Percentiles rank a stretch among this genome's conserved stretches.
Evolutionary conservation across 257 asterid genomes (phyloP).

Genomic region (Lantana camara): DNA sequence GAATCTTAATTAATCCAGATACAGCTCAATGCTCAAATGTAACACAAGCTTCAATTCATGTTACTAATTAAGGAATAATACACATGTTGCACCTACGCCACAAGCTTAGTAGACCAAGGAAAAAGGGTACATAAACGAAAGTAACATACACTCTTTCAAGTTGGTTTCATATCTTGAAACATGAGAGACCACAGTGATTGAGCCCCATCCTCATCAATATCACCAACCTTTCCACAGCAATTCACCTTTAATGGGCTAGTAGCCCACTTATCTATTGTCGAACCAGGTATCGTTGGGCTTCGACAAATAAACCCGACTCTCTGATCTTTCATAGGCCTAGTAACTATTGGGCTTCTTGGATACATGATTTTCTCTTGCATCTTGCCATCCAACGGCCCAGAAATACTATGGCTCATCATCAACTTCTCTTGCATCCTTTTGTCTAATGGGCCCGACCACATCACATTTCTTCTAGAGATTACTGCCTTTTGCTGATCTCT

Average conservation of each 20-base stretch:
- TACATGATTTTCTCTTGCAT: no score
- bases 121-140: background rate
- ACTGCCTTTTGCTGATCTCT: constrained; percentile 19
- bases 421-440: constrained; percentile 38
- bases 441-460: constrained; percentile 66
- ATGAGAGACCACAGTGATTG: constrained; percentile 80
- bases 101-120: background rate
- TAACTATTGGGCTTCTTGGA: constrained; percentile 45
- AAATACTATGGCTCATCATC: constrained; percentile 29
- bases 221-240: constrained; percentile 40
- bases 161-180: constrained; percentile 92
- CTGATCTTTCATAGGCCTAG: constrained; percentile 32
- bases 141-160: constrained; percentile 31
- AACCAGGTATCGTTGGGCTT: constrained; percentile 55
- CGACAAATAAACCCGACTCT: constrained; percentile 31
- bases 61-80: no score
- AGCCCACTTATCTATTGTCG: constrained; percentile 51
- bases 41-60: no score
- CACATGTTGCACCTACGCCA: background rate
- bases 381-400: constrained; percentile 59
- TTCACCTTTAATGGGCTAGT: constrained; percentile 54
- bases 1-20: no score
- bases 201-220: constrained; percentile 36
- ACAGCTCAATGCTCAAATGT: no score
- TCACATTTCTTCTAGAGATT: constrained; percentile 22